Conservation (phyloP, 1,139 yeast genomes). For the Kodamaea anthophila region DNA sequence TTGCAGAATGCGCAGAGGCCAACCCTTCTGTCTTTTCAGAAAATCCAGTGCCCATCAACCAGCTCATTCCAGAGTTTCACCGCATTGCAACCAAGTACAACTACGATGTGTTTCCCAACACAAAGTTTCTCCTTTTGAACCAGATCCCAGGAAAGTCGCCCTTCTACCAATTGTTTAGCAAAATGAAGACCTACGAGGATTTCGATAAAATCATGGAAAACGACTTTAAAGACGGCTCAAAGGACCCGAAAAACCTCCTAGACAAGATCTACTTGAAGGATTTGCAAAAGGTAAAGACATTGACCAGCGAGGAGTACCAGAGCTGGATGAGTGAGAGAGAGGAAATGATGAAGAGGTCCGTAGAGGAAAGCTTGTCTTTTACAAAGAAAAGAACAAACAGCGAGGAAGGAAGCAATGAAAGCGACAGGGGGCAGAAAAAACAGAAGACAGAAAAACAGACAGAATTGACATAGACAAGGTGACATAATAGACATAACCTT, state of each 20-base stretch:
- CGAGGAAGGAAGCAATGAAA: background rate
- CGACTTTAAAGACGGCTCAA: slow-evolving; percentile 23
- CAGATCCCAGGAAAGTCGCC: slow-evolving; percentile 75
- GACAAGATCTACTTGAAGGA: slow-evolving; percentile 27
- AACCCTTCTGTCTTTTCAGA: slow-evolving; percentile 71
- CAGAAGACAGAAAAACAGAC: background rate
- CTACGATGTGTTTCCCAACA: slow-evolving; percentile 44
- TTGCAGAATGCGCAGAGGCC: slow-evolving; percentile 83
- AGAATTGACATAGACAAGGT: slow-evolving; percentile 1
- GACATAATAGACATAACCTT: too few relatives aligned
- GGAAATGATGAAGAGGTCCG: too few relatives aligned
- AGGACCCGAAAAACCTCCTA: slow-evolving; percentile 29
- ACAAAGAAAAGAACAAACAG: too few relatives aligned
- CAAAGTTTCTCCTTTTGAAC: slow-evolving; percentile 74
- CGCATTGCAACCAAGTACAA: slow-evolving; percentile 38
- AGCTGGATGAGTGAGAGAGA: slow-evolving; percentile 9
- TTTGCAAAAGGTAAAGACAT: slow-evolving; percentile 27
- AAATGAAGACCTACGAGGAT: slow-evolving; percentile 51
- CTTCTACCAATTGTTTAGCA: slow-evolving; percentile 52
- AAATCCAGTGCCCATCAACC: slow-evolving; percentile 48
- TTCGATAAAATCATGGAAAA: slow-evolving; percentile 24
- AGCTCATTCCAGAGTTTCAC: slow-evolving; percentile 50
- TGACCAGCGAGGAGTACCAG: slow-evolving; percentile 16
- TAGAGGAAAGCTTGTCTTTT: too few relatives aligned
- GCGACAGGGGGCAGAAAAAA: background rate